phyloP scores from a whole-genome alignment of 1,284 basidiomycete species.

The Abortiporus biennis region DNA sequence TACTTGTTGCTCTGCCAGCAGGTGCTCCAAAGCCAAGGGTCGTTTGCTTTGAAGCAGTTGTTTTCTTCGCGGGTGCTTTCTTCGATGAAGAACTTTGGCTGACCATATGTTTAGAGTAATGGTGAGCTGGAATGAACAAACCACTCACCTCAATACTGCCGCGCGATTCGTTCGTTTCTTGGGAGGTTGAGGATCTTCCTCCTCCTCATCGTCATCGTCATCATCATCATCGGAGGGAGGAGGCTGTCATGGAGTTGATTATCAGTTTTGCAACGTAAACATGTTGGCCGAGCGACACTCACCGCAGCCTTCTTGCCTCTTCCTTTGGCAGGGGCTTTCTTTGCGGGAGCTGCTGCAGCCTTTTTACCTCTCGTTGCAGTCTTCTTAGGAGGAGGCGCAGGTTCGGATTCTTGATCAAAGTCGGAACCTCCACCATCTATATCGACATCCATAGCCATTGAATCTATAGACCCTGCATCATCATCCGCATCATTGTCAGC shows the following conservation, averaged over 20 bases:
- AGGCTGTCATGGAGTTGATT: conserved; percentile 9
- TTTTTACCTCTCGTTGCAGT: conserved; percentile 29
- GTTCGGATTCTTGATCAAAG: conserved; percentile 34
- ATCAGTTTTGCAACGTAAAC: conserved; percentile 1
- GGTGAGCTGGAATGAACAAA: background rate
- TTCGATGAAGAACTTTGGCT: conserved; percentile 41
- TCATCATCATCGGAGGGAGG: conserved; percentile 38
- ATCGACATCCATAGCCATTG: conserved; percentile 47
- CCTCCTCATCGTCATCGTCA: conserved; percentile 51
- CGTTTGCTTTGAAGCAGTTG: conserved; percentile 38
- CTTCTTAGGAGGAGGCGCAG: conserved; percentile 47
- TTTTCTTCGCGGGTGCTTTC: conserved; percentile 57
- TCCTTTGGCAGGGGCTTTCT: conserved; percentile 39
- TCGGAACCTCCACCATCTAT: conserved; percentile 16
- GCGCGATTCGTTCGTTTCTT: conserved; percentile 60
- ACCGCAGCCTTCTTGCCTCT: conserved; percentile 47
- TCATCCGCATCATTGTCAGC: conserved; percentile 39
- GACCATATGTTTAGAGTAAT: too few relatives aligned
- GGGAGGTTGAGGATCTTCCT: conserved; percentile 44
- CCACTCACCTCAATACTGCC: conserved; percentile 51
- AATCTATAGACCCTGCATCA: conserved; percentile 59
- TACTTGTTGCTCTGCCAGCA: conserved; percentile 41
- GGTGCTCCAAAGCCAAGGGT: conserved; percentile 62
- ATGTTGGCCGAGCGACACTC: conserved; percentile 11
- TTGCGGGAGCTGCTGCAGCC: conserved; percentile 29